Evolutionary conservation across 2,329 filamentous ascomycete genomes (phyloP).

Genomic region (Sporothrix globosa): DNA sequence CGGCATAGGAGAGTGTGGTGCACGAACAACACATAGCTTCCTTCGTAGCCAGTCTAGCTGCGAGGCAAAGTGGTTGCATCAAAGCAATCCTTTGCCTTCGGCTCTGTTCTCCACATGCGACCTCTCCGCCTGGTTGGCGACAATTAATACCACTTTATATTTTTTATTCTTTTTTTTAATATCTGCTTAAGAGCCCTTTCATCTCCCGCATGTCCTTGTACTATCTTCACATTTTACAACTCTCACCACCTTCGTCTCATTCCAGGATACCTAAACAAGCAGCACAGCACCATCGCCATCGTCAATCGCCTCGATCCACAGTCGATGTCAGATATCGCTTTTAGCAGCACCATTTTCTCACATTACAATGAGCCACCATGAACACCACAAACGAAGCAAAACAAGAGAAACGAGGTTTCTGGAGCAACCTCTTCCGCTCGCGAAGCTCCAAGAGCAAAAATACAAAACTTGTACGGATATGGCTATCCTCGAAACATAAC

Average conservation of each 20-base stretch:
- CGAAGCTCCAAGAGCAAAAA: conserved; percentile 47
- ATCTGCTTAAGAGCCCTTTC: neutral
- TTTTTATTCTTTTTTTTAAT: neutral
- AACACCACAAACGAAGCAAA: conserved; percentile 46
- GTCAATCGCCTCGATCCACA: neutral
- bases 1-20: neutral
- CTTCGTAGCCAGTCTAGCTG: conserved; percentile 6
- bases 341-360: neutral
- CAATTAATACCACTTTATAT: conserved; percentile 1
- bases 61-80: conserved; percentile 24
- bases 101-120: conserved; percentile 20
- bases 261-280: neutral
- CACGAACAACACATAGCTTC: conserved; percentile 23
- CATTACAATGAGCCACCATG: conserved; percentile 34
- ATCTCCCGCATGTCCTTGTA: neutral
- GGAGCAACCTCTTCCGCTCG: conserved; percentile 53
- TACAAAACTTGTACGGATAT: conserved; percentile 44
- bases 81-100: neutral
- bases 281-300: neutral
- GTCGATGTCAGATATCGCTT: neutral
- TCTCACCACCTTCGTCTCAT: neutral
- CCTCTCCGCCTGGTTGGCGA: conserved; percentile 23
- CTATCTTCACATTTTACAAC: neutral
- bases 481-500: neutral
- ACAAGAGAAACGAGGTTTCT: conserved; percentile 53